These are phyloP conservation scores for Zasmidium cellare DNA, from an alignment of 2,329 filamentous ascomycete species.

Conservation along the genomic window DNA sequence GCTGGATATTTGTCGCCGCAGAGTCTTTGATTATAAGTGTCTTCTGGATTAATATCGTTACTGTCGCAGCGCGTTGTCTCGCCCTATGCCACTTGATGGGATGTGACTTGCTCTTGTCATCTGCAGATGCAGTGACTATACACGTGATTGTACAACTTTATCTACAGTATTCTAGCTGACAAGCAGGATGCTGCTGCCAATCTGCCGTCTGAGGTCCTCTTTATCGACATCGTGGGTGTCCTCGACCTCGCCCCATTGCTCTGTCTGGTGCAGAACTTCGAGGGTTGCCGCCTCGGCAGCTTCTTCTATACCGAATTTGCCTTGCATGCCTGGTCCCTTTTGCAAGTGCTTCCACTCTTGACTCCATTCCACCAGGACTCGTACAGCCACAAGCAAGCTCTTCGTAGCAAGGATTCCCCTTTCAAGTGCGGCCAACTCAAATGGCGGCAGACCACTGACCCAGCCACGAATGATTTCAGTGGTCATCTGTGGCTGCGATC, in stretches of 20 bases:
- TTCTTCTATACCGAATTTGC: slow-evolving; percentile 75
- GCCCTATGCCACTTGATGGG: neutral
- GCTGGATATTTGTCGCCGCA: too few species aligned
- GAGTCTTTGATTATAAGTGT: too few species aligned
- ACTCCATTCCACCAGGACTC: slow-evolving; percentile 86
- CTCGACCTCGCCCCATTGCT: slow-evolving; percentile 94
- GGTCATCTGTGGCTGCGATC: slow-evolving; percentile 71
- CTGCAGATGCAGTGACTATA: slow-evolving; percentile 1
- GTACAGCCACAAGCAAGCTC: slow-evolving; percentile 73
- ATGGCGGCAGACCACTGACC: slow-evolving; percentile 69
- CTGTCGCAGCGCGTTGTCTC: neutral
- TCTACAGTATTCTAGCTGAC: slow-evolving; percentile 47
- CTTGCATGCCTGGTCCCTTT: slow-evolving; percentile 37
- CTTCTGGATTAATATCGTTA: too few species aligned
- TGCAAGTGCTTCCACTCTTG: slow-evolving; percentile 62
- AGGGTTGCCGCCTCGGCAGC: slow-evolving; percentile 75
- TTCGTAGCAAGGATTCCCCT: slow-evolving; percentile 81
- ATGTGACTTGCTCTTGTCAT: neutral
- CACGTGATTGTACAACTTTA: neutral
- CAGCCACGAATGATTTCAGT: slow-evolving; percentile 75
- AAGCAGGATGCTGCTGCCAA: slow-evolving; percentile 82
- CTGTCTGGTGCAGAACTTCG: slow-evolving; percentile 88
- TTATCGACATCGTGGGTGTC: slow-evolving; percentile 96
- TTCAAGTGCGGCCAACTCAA: slow-evolving; percentile 85
- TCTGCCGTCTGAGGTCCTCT: slow-evolving; percentile 82